These are phyloP conservation scores for Oryza brachyantha DNA, from an alignment of 176 grass and related monocot species.

Conservation along the genomic window DNA sequence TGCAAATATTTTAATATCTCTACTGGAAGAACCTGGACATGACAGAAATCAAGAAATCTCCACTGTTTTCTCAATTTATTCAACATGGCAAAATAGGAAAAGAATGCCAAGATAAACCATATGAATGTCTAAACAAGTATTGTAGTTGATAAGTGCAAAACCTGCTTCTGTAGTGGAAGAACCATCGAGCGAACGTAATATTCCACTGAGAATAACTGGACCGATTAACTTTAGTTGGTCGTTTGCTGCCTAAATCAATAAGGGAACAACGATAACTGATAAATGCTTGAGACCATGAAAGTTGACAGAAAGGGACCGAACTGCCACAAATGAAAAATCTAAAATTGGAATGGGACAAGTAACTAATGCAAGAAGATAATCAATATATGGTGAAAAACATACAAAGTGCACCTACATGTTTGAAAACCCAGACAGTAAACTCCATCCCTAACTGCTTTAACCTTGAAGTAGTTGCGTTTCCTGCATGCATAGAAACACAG, in stretches of 20 bases:
- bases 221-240: slow-evolving; percentile 86
- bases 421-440: slow-evolving; percentile 97
- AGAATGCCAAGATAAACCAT: slow-evolving; percentile 23
- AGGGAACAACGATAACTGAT: slow-evolving; percentile 18
- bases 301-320: neutral
- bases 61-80: slow-evolving; percentile 26
- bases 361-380: neutral
- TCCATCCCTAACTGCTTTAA: slow-evolving; percentile 96
- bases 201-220: slow-evolving; percentile 88
- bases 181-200: slow-evolving; percentile 89
- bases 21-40: slow-evolving; percentile 51
- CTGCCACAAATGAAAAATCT: neutral
- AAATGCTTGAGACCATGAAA: slow-evolving; percentile 8
- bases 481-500: slow-evolving; percentile 41
- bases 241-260: slow-evolving; percentile 57
- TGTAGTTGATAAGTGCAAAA: slow-evolving; percentile 32
- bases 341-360: slow-evolving; percentile 2
- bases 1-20: slow-evolving; percentile 81
- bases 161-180: slow-evolving; percentile 69
- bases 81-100: slow-evolving; percentile 17
- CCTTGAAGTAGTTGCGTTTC: slow-evolving; percentile 78
- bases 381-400: neutral
- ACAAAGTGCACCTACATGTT: slow-evolving; percentile 66
- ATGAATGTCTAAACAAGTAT: slow-evolving; percentile 32
- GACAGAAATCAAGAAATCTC: slow-evolving; percentile 21